Evolutionary conservation across 2,329 filamentous ascomycete species (phyloP), one percentile per base, ranked within the genome.

Genomic region (Fusarium bulbicola): DNA sequence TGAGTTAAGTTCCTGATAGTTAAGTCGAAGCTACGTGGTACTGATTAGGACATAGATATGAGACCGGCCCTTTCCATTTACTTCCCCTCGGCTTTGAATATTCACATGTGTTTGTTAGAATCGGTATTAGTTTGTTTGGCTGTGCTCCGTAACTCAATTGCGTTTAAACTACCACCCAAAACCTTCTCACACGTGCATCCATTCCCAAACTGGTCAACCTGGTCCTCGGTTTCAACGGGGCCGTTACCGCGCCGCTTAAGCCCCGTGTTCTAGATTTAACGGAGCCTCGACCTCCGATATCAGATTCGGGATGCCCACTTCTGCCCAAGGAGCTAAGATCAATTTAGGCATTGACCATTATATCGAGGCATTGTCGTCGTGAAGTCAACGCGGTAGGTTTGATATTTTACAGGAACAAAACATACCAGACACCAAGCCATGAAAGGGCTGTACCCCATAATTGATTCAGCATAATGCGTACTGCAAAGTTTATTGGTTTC

Each of bases 221-320:
- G 21, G 40, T 18, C 54, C 24, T 60, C 34, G 36, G 52, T 37
- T 47, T 57, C 32, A 39, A 47, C 52, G 28, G 34, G 46, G 64
- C 59, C 58, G 47, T 47, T 59, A 36, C 47, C 21, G 36, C 39
- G 53, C 63, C 53, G 39, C 26, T 64, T 45, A 36, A 28, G 63
- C 54, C 46, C 68, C 30, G 47, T 24, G 36, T 40, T 67, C 59
- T 36, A 46, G 49, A 40, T 67, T 43, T n/a, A 34, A 14, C 65
- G 65, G 63, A 68, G 40, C 54, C 40, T 61, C 16, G 26, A 53
- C 36, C 63, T 67, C 65, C 65, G 65, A 37, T 50, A 39, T 67
- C 39, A 34, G 59, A 67, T 53, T 28, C 21, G 52, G 53, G n/a
- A 64, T 30, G 24, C 42, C n/a, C 37, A 49, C 18, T 16, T 59